Evolutionary conservation across 192 early-diverging fungal genomes (phyloP).

Genomic region (Coemansia sp.): DNA sequence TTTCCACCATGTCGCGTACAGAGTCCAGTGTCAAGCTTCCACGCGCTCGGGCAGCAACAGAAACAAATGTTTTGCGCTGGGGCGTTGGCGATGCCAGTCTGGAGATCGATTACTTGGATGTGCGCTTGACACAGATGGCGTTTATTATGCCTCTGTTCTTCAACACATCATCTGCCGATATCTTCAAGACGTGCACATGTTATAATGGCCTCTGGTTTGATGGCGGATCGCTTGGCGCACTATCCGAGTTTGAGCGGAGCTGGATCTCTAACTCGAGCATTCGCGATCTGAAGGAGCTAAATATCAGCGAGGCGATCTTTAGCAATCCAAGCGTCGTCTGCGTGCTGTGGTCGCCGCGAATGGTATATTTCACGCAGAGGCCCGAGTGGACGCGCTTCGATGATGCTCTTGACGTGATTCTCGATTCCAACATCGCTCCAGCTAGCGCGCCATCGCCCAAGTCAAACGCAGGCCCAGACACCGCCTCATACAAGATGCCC

Average conservation of each 20-base stretch:
- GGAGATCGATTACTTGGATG: constrained; percentile 55
- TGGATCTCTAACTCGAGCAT: constrained; percentile 44
- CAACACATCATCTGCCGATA: constrained; percentile 13
- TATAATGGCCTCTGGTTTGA: constrained; percentile 36
- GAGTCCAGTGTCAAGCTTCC: not conserved
- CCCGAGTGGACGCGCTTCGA: constrained; percentile 37
- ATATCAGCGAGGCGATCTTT: constrained; percentile 44
- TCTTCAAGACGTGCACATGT: not conserved
- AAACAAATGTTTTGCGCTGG: constrained; percentile 50
- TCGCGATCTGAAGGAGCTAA: constrained; percentile 47
- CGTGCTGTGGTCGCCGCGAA: constrained; percentile 53
- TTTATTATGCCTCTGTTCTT: constrained; percentile 50
- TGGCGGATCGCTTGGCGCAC: constrained; percentile 16
- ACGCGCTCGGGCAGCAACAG: not conserved
- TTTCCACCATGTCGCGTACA: not conserved
- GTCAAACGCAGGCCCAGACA: not conserved
- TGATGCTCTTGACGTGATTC: constrained; percentile 22
- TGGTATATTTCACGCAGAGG: constrained; percentile 56
- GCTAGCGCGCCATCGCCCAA: not conserved
- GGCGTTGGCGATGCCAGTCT: constrained; percentile 53
- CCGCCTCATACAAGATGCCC: not conserved
- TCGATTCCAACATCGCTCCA: constrained; percentile 4
- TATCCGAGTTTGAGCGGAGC: constrained; percentile 25
- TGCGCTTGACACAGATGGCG: constrained; percentile 47
- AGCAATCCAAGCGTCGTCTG: constrained; percentile 42